Base-by-base conservation (phyloP, 129 eudicot genomes). In the Logfia minima region DNA sequence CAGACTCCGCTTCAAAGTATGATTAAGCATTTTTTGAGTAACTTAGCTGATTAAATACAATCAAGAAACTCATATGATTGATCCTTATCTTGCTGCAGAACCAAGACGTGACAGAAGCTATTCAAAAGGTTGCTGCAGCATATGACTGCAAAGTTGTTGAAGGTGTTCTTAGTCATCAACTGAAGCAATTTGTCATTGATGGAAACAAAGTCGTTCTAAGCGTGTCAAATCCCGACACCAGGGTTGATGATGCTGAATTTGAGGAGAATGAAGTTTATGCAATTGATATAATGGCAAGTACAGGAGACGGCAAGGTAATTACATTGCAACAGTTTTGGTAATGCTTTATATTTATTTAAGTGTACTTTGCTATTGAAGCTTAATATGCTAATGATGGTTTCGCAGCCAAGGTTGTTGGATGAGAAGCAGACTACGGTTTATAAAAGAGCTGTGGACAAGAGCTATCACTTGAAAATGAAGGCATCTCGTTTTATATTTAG, bases 171-270 rank as follows among this genome's bases (percentile, higher is more conserved):
- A 90, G 96, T 66, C 96, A 92, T 73, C 98, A 92, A 80, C 67
- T 88, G 76, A 92, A 92, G 43, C 98, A 92, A 68, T 90, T 87
- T 79, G 96, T 89, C 74, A 84, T 90, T 76, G 98, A 93, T 75
- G 98, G 96, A 61, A 93, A 93, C 85, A 93, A 93, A 78, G 98
- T 90, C 7, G 92, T 88, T 4, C 66, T 90, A 79, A 88, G 90
- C 72, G 91, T 88, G 8, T 41, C 96, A 53, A 80, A 70, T 69
- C 95, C 98, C 2, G 96, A 93, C 8, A 87, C 88, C 0, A 87
- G 98, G 84, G 98, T 93, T 22, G 98, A 88, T 77, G 97, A 93
- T 58, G 94, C 94, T 7, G 98, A 88, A 77, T 92, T 92, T 80
- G 94, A 92, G 77, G 98, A 90, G 86, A 92, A 92, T 64, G 98